These are phyloP conservation scores for Chaetomium globosum DNA, from an alignment of 2,329 filamentous ascomycete species.

Conservation along the genomic window DNA sequence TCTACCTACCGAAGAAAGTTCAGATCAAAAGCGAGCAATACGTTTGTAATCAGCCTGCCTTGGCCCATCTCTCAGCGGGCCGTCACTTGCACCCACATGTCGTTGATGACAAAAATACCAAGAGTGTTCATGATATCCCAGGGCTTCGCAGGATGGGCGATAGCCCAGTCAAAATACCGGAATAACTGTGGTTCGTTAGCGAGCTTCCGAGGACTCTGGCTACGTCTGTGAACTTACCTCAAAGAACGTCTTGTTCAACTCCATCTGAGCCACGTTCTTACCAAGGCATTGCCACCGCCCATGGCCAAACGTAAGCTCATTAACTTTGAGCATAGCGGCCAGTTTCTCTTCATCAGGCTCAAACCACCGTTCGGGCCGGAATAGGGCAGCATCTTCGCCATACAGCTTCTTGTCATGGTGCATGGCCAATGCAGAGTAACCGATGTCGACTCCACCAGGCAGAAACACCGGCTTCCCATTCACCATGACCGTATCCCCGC, in stretches of 20 bases:
- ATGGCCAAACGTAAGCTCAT: slow-evolving; percentile 46
- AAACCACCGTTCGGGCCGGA: slow-evolving; percentile 53
- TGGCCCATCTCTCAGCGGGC: not conserved
- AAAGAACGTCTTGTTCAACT: slow-evolving; percentile 48
- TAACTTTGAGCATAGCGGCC: slow-evolving; percentile 40
- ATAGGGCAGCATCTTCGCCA: slow-evolving; percentile 46
- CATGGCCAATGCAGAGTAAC: slow-evolving; percentile 42
- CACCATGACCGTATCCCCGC: slow-evolving; percentile 40
- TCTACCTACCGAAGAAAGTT: too few relatives aligned
- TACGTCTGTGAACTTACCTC: slow-evolving; percentile 43
- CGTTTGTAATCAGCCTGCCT: too few relatives aligned
- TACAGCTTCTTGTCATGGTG: slow-evolving; percentile 40
- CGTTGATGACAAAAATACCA: slow-evolving; percentile 28
- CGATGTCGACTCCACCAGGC: slow-evolving; percentile 45
- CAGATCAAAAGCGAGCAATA: too few relatives aligned
- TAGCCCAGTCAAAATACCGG: slow-evolving; percentile 37
- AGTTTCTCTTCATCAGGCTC: slow-evolving; percentile 39
- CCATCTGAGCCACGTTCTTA: slow-evolving; percentile 47
- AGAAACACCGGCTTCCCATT: slow-evolving; percentile 41
- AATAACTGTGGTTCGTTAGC: slow-evolving; percentile 28
- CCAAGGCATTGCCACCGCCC: slow-evolving; percentile 48
- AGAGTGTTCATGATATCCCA: slow-evolving; percentile 25
- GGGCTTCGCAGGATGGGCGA: slow-evolving; percentile 26
- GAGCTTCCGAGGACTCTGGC: not conserved
- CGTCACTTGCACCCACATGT: slow-evolving; percentile 30